These are phyloP conservation scores for Metschnikowia cubensis DNA, from an alignment of 805 yeast species.

Conservation along the genomic window DNA sequence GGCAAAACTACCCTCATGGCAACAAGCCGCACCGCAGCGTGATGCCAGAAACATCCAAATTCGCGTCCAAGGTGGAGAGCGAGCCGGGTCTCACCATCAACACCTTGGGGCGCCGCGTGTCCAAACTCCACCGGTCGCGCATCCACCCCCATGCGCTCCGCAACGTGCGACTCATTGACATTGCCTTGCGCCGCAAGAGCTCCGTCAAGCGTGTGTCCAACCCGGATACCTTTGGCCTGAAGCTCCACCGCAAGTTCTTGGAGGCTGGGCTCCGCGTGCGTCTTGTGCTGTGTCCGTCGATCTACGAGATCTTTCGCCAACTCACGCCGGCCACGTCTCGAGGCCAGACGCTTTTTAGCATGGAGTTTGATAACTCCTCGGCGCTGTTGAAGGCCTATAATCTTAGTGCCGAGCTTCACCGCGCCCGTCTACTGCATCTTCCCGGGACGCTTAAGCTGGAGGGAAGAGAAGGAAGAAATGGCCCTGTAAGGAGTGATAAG, in stretches of 20 bases:
- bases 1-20: too few relatives aligned
- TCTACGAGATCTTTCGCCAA: conserved; percentile 42
- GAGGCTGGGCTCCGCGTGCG: conserved; percentile 51
- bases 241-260: conserved; percentile 41
- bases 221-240: conserved; percentile 17
- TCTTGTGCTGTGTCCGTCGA: conserved; percentile 43
- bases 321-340: conserved; percentile 34
- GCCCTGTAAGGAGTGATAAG: too few relatives aligned
- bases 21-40: too few relatives aligned
- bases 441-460: too few relatives aligned
- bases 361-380: conserved; percentile 2
- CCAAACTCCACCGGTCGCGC: conserved; percentile 13
- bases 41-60: neutral
- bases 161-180: conserved; percentile 21
- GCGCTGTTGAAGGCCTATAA: neutral
- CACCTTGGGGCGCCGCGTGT: conserved; percentile 7
- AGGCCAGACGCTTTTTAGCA: conserved; percentile 11
- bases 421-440: neutral
- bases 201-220: conserved; percentile 15
- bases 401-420: neutral
- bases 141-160: conserved; percentile 16
- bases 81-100: conserved; percentile 4
- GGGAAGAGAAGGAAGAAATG: too few relatives aligned
- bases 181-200: conserved; percentile 34
- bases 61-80: conserved; percentile 6